These are phyloP conservation scores for Fusarium duplospermum DNA, from an alignment of 2,329 filamentous ascomycete genomes.

Conservation along the genomic window DNA sequence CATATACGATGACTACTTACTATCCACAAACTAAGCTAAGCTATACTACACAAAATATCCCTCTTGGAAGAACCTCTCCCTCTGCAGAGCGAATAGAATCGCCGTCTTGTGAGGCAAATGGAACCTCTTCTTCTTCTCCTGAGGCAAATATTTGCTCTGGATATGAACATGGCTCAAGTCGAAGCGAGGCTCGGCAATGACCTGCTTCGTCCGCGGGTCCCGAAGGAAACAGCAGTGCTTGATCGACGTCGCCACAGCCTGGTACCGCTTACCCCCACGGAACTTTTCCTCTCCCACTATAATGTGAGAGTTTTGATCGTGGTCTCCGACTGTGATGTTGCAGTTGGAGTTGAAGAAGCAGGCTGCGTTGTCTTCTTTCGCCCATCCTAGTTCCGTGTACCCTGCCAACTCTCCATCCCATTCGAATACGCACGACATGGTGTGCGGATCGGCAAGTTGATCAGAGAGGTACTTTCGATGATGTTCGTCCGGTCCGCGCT, in stretches of 20 bases:
- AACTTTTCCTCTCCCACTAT: constrained; percentile 44
- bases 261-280: constrained; percentile 42
- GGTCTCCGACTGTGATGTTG: constrained; percentile 43
- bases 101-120: constrained; percentile 46
- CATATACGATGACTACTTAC: not conserved
- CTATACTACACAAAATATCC: constrained; percentile 33
- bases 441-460: constrained; percentile 42
- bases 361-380: constrained; percentile 45
- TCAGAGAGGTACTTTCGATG: constrained; percentile 40
- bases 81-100: constrained; percentile 42
- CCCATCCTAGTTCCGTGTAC: constrained; percentile 44
- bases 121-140: constrained; percentile 46
- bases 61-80: constrained; percentile 46
- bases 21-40: not conserved
- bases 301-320: constrained; percentile 45
- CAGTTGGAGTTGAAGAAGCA: constrained; percentile 44
- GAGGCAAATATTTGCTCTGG: constrained; percentile 41
- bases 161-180: constrained; percentile 40
- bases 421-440: constrained; percentile 45
- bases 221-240: constrained; percentile 45
- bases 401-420: constrained; percentile 45
- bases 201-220: constrained; percentile 43
- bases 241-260: constrained; percentile 43
- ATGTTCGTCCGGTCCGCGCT: constrained; percentile 44
- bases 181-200: constrained; percentile 41